Percentiles rank a stretch among this genome's conserved stretches.
Conservation (phyloP, 1,139 yeast genomes). For the Protomyces arabidopsidicola region DNA sequence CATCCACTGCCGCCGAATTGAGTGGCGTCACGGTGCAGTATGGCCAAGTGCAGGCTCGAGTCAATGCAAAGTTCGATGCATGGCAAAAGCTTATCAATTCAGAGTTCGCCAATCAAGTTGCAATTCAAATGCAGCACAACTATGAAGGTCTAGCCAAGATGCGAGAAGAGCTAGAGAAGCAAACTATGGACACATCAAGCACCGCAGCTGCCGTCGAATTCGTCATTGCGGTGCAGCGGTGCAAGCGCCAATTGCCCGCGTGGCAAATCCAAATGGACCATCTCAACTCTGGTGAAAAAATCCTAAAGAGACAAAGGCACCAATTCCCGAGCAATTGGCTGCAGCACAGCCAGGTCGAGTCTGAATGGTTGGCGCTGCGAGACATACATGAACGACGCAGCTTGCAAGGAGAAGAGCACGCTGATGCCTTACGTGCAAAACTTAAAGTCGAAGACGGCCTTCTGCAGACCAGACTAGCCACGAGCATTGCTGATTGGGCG, state of each 20-base stretch:
- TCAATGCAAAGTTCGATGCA: slow-evolving; percentile 53
- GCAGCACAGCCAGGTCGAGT: slow-evolving; percentile 59
- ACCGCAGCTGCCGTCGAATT: slow-evolving; percentile 42
- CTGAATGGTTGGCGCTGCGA: slow-evolving; percentile 47
- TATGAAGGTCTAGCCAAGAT: slow-evolving; percentile 38
- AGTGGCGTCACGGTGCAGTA: slow-evolving; percentile 48
- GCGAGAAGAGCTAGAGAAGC: slow-evolving; percentile 41
- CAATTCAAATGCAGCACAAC: slow-evolving; percentile 37
- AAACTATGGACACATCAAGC: slow-evolving; percentile 41
- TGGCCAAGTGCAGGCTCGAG: slow-evolving; percentile 53
- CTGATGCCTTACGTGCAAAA: slow-evolving; percentile 30
- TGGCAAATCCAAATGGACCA: slow-evolving; percentile 40
- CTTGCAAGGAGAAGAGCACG: slow-evolving; percentile 29
- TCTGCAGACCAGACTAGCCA: slow-evolving; percentile 47
- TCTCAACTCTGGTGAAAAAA: slow-evolving; percentile 46
- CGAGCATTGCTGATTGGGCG: slow-evolving; percentile 48
- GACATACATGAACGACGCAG: slow-evolving; percentile 46
- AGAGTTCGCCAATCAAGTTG: slow-evolving; percentile 46
- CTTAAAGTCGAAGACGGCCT: slow-evolving; percentile 34
- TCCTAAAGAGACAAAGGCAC: slow-evolving; percentile 48
- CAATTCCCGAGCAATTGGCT: slow-evolving; percentile 56
- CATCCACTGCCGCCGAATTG: slow-evolving; percentile 43
- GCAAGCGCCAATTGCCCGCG: slow-evolving; percentile 35
- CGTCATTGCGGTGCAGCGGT: slow-evolving; percentile 41
- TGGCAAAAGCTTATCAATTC: slow-evolving; percentile 53